Evolutionary conservation across 1,284 basidiomycete species (phyloP).

Genomic region (Fomitopsis palustris): DNA sequence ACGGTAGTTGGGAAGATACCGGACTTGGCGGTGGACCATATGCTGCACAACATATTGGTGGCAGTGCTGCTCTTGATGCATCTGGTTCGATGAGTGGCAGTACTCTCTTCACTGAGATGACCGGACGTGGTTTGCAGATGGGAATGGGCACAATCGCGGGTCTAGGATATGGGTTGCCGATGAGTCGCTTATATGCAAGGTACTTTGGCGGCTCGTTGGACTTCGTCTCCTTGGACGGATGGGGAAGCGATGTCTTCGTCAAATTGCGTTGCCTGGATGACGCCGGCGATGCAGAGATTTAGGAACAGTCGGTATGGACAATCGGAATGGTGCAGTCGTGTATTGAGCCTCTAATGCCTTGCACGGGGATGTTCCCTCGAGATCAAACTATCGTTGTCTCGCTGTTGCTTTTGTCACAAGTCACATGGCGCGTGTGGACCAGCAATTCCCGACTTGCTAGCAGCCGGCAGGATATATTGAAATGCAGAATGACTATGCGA

Average conservation of each 20-base stretch:
- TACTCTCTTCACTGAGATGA: conserved; percentile 72
- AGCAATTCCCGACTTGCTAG: background rate
- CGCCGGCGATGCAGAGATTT: conserved; percentile 50
- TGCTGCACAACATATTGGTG: conserved; percentile 68
- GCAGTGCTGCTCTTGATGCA: conserved; percentile 58
- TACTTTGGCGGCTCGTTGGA: conserved; percentile 81
- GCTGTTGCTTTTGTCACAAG: background rate
- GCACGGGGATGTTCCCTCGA: background rate
- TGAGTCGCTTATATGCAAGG: conserved; percentile 80
- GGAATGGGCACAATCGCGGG: conserved; percentile 78
- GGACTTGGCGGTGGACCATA: conserved; percentile 62
- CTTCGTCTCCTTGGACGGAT: conserved; percentile 74
- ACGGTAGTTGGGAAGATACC: conserved; percentile 36
- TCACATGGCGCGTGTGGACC: background rate
- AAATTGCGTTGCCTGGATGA: conserved; percentile 71
- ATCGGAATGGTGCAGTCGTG: no score
- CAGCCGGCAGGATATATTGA: conserved; percentile 18
- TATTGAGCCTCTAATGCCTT: background rate
- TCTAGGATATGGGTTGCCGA: conserved; percentile 81
- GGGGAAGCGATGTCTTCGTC: conserved; percentile 79
- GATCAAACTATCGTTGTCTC: background rate
- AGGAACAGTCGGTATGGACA: background rate
- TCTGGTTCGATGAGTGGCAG: conserved; percentile 43
- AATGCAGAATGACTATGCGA: conserved; percentile 28
- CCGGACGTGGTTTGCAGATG: conserved; percentile 70